Evolutionary conservation across 2,329 filamentous ascomycete species (phyloP), one percentile per base, ranked within the genome.

Genomic region (Emmonsiellopsis sp.): DNA sequence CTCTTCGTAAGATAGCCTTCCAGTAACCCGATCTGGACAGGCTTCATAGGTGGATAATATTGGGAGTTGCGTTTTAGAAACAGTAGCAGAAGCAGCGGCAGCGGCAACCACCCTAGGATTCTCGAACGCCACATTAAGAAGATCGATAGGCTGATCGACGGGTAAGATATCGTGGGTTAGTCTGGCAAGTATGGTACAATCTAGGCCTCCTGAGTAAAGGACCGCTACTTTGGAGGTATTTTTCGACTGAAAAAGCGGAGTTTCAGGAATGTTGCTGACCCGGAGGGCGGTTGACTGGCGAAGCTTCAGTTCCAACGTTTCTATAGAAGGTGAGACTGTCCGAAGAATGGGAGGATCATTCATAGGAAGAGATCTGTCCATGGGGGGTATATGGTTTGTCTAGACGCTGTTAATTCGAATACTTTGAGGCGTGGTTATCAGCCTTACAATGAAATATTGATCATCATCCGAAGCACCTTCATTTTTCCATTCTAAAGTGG

Each of bases 41-140:
- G 81, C 77, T 69, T 95, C 90, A 63, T 88, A 97, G 67, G 65
- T 62, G 11, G 63, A 68, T n/a, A 59, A 2, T 31, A 37, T 7
- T 44, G 59, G 55, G 13, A 53, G 55, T 13, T 48, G 32, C 51
- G 62, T 64, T 42, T 60, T 68, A 63, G 61, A 51, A 33, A 58
- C 63, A 54, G 68, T 73, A 17, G 73, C 73, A 10, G 80, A 70
- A 43, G 81, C 76, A 32, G 53, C 56, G 27, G 66, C 69, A 13
- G 73, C 82, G 61, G 59, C 83, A 55, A 78, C 83, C 58, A 85
- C 81, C 34, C 88, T 80, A 0, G 91, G 92, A 59, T 98, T 98
- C 68, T 98, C 88, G 63, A 98, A 98, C 0, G 92, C 93, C 45
- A 98, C 92, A 60, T 98, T 98, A 58, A 98, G 78, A 7, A 98